Evolutionary conservation across 129 eudicot species (phyloP).

Genomic region (Ambrosia artemisiifolia): DNA sequence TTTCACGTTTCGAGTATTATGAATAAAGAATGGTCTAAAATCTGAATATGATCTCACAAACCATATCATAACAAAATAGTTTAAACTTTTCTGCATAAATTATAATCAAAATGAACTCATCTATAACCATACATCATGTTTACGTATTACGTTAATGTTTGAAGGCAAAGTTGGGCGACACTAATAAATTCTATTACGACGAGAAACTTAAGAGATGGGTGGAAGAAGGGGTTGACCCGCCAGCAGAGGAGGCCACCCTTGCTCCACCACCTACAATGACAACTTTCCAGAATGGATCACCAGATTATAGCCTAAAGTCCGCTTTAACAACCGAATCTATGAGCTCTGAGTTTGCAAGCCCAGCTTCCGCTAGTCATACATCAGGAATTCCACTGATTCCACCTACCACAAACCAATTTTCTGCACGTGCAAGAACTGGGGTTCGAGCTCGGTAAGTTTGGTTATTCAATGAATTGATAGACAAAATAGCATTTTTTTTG

Average conservation of each 20-base stretch:
- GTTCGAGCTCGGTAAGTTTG: conserved; percentile 75
- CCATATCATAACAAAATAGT: not conserved
- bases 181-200: conserved; percentile 86
- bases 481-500: not conserved
- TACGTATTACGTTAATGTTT: conserved; percentile 23
- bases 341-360: conserved; percentile 52
- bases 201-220: conserved; percentile 95
- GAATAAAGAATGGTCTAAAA: not conserved
- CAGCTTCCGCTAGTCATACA: conserved; percentile 46
- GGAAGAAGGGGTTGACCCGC: conserved; percentile 87
- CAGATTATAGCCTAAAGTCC: conserved; percentile 60
- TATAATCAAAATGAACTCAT: not conserved
- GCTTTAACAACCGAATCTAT: conserved; percentile 50
- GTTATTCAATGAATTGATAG: not conserved
- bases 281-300: conserved; percentile 57
- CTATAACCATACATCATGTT: conserved; percentile 3
- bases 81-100: not conserved
- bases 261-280: conserved; percentile 84
- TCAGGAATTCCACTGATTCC: conserved; percentile 87
- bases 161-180: conserved; percentile 88
- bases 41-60: not conserved
- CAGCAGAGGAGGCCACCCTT: conserved; percentile 76
- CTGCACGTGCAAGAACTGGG: conserved; percentile 89
- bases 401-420: conserved; percentile 73
- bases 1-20: not conserved